Conservation (phyloP, 257 asterid genomes). For the Solanum megistacrolobum region DNA sequence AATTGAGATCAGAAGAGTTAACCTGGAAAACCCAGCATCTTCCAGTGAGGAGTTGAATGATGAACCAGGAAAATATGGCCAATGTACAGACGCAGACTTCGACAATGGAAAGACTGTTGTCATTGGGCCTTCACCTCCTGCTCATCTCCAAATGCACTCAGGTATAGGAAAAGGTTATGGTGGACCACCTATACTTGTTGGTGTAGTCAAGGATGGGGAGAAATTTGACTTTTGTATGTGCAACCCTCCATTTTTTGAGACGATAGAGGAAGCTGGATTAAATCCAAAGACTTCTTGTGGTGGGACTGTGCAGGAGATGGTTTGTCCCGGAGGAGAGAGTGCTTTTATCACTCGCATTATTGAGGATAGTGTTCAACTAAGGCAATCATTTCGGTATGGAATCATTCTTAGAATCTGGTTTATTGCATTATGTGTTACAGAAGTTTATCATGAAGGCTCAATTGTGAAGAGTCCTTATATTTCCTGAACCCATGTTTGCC, state of each 20-base stretch:
- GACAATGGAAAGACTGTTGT: constrained; percentile 1
- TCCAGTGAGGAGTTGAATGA: constrained; percentile 11
- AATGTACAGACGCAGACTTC: constrained; percentile 1
- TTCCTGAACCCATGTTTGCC: constrained; percentile 3
- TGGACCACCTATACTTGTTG: constrained; percentile 57
- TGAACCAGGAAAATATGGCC: constrained; percentile 8
- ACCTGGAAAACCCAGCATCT: background rate
- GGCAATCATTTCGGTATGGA: constrained; percentile 53
- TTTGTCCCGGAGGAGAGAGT: constrained; percentile 79
- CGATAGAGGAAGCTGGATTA: constrained; percentile 82
- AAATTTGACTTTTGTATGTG: constrained; percentile 91
- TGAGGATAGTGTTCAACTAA: constrained; percentile 63
- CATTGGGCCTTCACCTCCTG: constrained; percentile 6
- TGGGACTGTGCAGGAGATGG: constrained; percentile 90
- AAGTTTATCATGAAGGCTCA: background rate
- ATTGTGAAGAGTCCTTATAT: background rate
- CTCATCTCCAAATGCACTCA: constrained; percentile 9
- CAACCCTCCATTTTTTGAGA: constrained; percentile 92
- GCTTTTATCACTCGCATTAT: constrained; percentile 69
- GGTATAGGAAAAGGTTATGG: constrained; percentile 11
- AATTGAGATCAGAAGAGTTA: constrained; percentile 72
- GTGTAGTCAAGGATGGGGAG: constrained; percentile 67
- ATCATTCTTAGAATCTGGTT: background rate
- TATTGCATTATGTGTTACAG: background rate
- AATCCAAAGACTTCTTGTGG: constrained; percentile 96